These are phyloP conservation scores for Phaeosphaeriaceae sp. DNA, from an alignment of 2,329 filamentous ascomycete species.

Conservation along the genomic window DNA sequence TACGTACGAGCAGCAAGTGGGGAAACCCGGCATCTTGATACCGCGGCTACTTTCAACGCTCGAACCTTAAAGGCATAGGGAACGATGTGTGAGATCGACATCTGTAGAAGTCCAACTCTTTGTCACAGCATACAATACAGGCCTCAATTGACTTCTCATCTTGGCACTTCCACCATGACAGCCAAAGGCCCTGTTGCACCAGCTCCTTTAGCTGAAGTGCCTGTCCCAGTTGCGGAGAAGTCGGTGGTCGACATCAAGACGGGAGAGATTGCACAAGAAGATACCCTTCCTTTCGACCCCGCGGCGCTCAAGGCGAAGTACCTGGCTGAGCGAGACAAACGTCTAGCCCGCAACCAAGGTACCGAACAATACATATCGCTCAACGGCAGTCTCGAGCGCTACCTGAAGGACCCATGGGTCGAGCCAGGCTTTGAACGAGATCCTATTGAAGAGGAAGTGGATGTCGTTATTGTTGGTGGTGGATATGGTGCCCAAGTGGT, in stretches of 20 bases:
- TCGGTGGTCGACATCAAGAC: conserved; percentile 21
- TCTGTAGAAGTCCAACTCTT: not conserved
- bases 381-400: conserved; percentile 32
- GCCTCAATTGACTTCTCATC: not conserved
- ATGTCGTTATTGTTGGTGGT: conserved; percentile 51
- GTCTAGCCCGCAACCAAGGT: conserved; percentile 31
- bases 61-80: not conserved
- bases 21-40: conserved; percentile 1
- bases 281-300: conserved; percentile 33
- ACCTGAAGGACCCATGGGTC: conserved; percentile 39
- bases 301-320: conserved; percentile 36
- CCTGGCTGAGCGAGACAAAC: conserved; percentile 35
- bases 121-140: not conserved
- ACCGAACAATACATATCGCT: conserved; percentile 37
- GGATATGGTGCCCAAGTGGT: conserved; percentile 55
- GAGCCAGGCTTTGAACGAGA: conserved; percentile 32
- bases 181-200: conserved; percentile 17
- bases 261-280: conserved; percentile 17
- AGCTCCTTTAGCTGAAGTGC: conserved; percentile 23
- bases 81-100: not conserved
- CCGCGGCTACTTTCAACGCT: not conserved
- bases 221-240: conserved; percentile 22
- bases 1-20: not conserved
- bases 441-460: conserved; percentile 34
- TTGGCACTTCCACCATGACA: conserved; percentile 11